Percentiles rank a stretch among this genome's conserved stretches.
Conservation (phyloP, 2,329 filamentous ascomycete genomes). For the Hawksworthiomyces lignivorus region DNA sequence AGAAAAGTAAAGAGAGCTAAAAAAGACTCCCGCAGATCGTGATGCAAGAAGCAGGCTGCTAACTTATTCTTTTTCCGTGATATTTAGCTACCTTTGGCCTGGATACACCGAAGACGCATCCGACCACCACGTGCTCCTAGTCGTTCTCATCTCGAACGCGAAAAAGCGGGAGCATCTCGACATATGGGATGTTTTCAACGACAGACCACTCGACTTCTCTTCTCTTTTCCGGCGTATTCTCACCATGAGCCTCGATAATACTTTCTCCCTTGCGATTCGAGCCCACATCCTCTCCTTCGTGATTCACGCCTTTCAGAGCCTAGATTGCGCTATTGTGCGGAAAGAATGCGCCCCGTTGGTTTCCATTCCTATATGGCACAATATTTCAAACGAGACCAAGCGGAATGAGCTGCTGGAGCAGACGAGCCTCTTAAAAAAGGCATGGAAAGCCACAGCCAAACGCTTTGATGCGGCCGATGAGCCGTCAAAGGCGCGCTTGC, state of each 20-base stretch:
- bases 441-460: slow-evolving; percentile 82
- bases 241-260: slow-evolving; percentile 71
- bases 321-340: slow-evolving; percentile 80
- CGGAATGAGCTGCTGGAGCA: slow-evolving; percentile 68
- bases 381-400: slow-evolving; percentile 68
- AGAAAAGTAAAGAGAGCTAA: slow-evolving; percentile 74
- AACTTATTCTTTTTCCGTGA: slow-evolving; percentile 2
- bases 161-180: slow-evolving; percentile 82
- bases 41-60: too few species aligned
- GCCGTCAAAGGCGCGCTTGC: slow-evolving; percentile 64
- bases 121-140: slow-evolving; percentile 82
- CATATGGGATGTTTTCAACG: slow-evolving; percentile 78
- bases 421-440: slow-evolving; percentile 69
- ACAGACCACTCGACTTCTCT: slow-evolving; percentile 75
- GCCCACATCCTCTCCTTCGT: slow-evolving; percentile 84
- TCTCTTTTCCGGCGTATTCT: slow-evolving; percentile 81
- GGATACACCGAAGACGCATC: slow-evolving; percentile 82
- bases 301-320: slow-evolving; percentile 84
- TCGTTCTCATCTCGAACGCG: slow-evolving; percentile 77
- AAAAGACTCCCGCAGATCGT: too few species aligned
- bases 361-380: slow-evolving; percentile 93
- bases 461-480: slow-evolving; percentile 84
- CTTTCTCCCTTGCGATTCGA: slow-evolving; percentile 58
- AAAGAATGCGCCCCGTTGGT: slow-evolving; percentile 96
- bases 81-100: slow-evolving; percentile 92